Evolutionary conservation across 179 eudicot species (phyloP), one percentile per base, ranked within the genome.

Genomic region (Heliamphora pulchella): DNA sequence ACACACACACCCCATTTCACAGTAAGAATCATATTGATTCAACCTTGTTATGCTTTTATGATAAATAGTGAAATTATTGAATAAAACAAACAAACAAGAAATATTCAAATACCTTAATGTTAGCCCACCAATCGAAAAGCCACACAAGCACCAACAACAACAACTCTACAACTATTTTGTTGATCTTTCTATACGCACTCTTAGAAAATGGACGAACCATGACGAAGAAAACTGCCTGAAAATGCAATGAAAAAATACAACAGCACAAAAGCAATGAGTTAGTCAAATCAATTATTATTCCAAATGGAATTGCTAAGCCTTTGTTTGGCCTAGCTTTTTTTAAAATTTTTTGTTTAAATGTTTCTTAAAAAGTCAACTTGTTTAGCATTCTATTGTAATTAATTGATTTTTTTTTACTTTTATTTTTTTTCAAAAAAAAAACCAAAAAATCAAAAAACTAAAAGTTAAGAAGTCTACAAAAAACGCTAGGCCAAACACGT

Each of bases 121-220:
- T 86, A 75, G 92, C 96, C 96, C 96, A 91, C 96, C 96, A 91
- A 80, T 91, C 93, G 69, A 90, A 88, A 68, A 91, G 88, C 92
- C 96, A 91, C 11, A 91, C 83, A 46, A 89, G 63, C 83, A 90
- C 88, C 78, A 86, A 66, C 92, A 91, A 88, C 82, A 91, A 71
- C 17, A 91, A 78, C 81, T 91, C 96, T 53, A 82, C 81, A 4
- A 91, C 59, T 48, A 69, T 78, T 79, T 82, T 89, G 83, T 90
- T 91, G 79, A 90, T 85, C 86, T 82, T 86, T 76, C 96, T 86
- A 72, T 86, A 81, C 65, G 84, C 20, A 59, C 64, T 85, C 85
- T 85, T 83, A 17, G 92, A 89, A 14, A 89, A 64, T 71, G 96
- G 96, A 53, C 89, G 88, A 68, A 90, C 84, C 65, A 88, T 83